Conservation (phyloP, 768 basidiomycete species). For the Kwoniella europaea region DNA sequence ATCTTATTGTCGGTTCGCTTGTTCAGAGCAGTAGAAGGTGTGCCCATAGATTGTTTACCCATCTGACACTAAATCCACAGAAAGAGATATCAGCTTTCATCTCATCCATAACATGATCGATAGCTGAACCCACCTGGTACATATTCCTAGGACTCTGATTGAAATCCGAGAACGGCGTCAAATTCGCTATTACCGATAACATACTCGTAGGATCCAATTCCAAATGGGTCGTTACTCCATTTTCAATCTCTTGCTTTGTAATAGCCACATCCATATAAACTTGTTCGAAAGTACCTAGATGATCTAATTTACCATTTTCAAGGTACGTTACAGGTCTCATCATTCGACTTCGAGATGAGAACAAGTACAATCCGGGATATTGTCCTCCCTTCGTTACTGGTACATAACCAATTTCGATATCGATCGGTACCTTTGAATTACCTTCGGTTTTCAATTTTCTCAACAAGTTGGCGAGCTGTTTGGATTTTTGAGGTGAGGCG, state of each 20-base stretch:
- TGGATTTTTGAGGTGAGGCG: constrained; percentile 75
- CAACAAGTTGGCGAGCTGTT: constrained; percentile 79
- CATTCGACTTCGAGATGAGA: constrained; percentile 85
- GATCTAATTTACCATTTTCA: constrained; percentile 81
- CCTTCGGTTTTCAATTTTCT: constrained; percentile 95
- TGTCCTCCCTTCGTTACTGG: constrained; percentile 89
- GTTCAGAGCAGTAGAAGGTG: constrained; percentile 85
- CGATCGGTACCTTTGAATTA: constrained; percentile 77
- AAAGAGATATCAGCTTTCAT: constrained; percentile 20
- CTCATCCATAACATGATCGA: too few species aligned
- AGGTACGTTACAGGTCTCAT: constrained; percentile 97
- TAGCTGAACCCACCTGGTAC: constrained; percentile 55
- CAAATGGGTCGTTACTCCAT: constrained; percentile 80
- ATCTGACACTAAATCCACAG: constrained; percentile 77
- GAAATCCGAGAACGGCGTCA: constrained; percentile 99
- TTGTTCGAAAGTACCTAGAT: constrained; percentile 95
- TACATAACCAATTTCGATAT: constrained; percentile 92
- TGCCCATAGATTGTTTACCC: constrained; percentile 99
- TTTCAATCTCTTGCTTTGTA: constrained; percentile 78
- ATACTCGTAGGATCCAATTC: constrained; percentile 95
- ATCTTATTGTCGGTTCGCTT: constrained; percentile 98
- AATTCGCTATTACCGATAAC: constrained; percentile 91
- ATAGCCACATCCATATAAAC: constrained; percentile 99
- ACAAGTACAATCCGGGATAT: constrained; percentile 93
- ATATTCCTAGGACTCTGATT: constrained; percentile 76